A percentile compares a stretch with the other conserved stretches of the same genome.
Evolutionary conservation across 208 protist genomes (phyloP).

Genomic region (Porcisia hertigi): DNA sequence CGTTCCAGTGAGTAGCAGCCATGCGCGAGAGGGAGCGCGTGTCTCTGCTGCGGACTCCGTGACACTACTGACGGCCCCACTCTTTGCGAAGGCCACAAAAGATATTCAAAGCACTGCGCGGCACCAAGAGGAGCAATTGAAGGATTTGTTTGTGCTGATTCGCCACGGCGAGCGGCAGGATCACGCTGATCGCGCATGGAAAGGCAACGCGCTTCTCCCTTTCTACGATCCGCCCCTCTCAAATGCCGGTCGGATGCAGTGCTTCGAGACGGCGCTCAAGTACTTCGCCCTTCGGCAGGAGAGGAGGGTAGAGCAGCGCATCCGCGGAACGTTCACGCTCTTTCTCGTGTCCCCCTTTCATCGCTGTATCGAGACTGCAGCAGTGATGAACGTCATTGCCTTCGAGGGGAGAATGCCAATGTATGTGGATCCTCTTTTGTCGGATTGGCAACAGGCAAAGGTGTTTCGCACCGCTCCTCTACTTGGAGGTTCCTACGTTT

Average conservation of each 20-base stretch:
- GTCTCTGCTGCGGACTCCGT: slow-evolving; percentile 22
- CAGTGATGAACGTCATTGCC: slow-evolving; percentile 75
- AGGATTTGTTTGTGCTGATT: slow-evolving; percentile 66
- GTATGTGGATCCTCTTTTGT: slow-evolving; percentile 75
- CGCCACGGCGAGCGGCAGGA: slow-evolving; percentile 84
- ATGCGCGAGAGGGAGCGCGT: neutral
- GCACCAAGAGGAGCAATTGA: slow-evolving; percentile 39
- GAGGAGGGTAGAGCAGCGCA: slow-evolving; percentile 57
- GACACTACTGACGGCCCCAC: slow-evolving; percentile 56
- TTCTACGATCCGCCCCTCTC: slow-evolving; percentile 82
- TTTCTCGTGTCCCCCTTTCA: slow-evolving; percentile 82
- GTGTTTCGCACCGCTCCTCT: slow-evolving; percentile 65
- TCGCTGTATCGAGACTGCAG: slow-evolving; percentile 81
- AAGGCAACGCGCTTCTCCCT: slow-evolving; percentile 55
- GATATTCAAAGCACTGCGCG: slow-evolving; percentile 24
- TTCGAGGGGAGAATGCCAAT: slow-evolving; percentile 74
- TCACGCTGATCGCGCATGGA: slow-evolving; percentile 74
- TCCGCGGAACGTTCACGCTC: slow-evolving; percentile 60
- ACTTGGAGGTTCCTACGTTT: slow-evolving; percentile 59
- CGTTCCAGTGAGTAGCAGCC: neutral
- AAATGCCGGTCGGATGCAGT: slow-evolving; percentile 58
- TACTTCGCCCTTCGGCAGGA: slow-evolving; percentile 53
- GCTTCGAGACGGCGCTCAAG: slow-evolving; percentile 78
- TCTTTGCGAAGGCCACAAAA: slow-evolving; percentile 61
- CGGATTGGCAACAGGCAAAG: slow-evolving; percentile 79